Conservation (phyloP, 1,284 basidiomycete genomes). For the Meira nashicola region DNA sequence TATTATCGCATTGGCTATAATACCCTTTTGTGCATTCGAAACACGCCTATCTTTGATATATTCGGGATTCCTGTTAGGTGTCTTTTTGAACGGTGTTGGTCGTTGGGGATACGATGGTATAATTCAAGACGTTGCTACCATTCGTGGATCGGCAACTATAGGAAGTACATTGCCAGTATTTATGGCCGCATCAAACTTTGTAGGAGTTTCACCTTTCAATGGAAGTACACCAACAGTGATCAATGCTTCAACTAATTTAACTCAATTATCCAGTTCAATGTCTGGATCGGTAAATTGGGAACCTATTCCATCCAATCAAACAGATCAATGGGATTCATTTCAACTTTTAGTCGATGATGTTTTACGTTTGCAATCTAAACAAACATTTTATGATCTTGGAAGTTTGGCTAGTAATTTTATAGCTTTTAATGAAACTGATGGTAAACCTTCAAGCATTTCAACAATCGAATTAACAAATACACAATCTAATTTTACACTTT, state of each 20-base stretch:
- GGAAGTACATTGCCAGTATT: slow-evolving; percentile 69
- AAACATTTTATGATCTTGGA: slow-evolving; percentile 53
- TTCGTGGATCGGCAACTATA: slow-evolving; percentile 68
- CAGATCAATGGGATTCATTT: slow-evolving; percentile 65
- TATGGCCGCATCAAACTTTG: slow-evolving; percentile 58
- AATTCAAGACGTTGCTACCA: slow-evolving; percentile 69
- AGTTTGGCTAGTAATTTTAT: neutral
- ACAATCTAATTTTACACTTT: slow-evolving; percentile 13
- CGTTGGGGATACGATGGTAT: slow-evolving; percentile 65
- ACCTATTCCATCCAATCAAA: slow-evolving; percentile 56
- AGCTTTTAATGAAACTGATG: neutral
- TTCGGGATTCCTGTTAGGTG: slow-evolving; percentile 68
- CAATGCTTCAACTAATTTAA: slow-evolving; percentile 4
- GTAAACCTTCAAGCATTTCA: neutral
- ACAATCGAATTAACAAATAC: slow-evolving; percentile 51
- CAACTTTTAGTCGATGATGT: slow-evolving; percentile 78
- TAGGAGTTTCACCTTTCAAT: neutral
- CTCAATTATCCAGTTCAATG: neutral
- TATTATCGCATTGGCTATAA: slow-evolving; percentile 67
- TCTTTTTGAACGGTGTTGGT: slow-evolving; percentile 60
- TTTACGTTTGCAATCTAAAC: slow-evolving; percentile 65
- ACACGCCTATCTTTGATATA: slow-evolving; percentile 61
- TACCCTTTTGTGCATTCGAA: slow-evolving; percentile 74
- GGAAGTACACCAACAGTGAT: slow-evolving; percentile 7
- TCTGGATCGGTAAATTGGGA: slow-evolving; percentile 60